phyloP scores from a whole-genome alignment of 225 moss, liverwort and hornwort species.

The Marchantia paleacea region DNA sequence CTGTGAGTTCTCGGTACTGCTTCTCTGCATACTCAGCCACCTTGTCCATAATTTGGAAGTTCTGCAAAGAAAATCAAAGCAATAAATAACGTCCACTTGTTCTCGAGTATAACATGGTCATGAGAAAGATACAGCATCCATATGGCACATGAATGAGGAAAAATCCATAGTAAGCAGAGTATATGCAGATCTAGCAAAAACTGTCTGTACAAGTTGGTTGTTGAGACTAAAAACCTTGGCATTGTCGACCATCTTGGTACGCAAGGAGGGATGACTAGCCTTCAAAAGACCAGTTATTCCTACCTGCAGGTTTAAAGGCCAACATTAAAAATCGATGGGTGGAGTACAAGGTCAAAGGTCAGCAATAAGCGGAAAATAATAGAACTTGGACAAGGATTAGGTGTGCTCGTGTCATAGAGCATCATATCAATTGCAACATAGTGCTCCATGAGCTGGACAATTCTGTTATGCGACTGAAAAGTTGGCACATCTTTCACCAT shows the following conservation, averaged over 20 bases:
- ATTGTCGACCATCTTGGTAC: conserved; percentile 50
- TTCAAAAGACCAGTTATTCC: conserved; percentile 96
- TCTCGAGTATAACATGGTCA: neutral
- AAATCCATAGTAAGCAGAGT: neutral
- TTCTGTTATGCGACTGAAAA: neutral
- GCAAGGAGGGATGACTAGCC: conserved; percentile 78
- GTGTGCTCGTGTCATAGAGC: neutral
- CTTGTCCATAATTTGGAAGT: conserved; percentile 67
- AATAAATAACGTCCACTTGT: no score
- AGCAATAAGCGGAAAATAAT: neutral
- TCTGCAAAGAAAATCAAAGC: conserved; percentile 41
- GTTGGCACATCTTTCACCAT: neutral
- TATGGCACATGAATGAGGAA: neutral
- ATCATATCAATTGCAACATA: no score
- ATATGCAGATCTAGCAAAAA: neutral
- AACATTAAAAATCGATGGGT: neutral
- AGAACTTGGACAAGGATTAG: neutral
- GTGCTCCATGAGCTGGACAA: no score
- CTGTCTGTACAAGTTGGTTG: neutral
- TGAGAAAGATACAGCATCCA: neutral
- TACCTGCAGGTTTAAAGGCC: conserved; percentile 47
- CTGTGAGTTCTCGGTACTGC: conserved; percentile 85
- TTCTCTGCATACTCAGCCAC: conserved; percentile 72
- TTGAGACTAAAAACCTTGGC: conserved; percentile 49
- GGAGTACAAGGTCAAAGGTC: neutral